Evolutionary conservation across 495 filamentous ascomycete genomes (phyloP).

Genomic region (Xylaria longipes): DNA sequence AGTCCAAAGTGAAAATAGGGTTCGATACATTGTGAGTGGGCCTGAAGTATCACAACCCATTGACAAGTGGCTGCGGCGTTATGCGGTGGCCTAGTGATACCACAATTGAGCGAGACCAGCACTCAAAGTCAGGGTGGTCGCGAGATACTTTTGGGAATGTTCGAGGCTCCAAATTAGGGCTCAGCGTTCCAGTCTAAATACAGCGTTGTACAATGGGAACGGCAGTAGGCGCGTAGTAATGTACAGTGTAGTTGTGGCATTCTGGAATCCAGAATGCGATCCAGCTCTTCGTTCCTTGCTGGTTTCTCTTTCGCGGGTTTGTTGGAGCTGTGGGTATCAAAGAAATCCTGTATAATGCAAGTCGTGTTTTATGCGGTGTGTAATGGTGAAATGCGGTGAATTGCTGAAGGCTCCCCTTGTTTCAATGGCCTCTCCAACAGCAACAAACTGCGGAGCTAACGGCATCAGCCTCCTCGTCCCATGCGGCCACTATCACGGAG

Average conservation of each 20-base stretch:
- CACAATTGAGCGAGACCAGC: not conserved
- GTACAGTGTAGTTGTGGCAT: slow-evolving; percentile 1
- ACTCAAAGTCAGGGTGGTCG: not conserved
- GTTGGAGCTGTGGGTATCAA: not conserved
- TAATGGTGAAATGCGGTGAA: slow-evolving; percentile 1
- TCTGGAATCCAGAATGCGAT: not conserved
- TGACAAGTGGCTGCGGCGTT: not conserved
- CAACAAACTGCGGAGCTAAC: not conserved
- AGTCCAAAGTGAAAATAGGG: not conserved
- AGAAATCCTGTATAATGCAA: not conserved
- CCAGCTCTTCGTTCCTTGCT: not conserved
- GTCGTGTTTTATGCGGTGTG: not conserved
- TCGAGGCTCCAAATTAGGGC: not conserved
- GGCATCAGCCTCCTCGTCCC: not conserved
- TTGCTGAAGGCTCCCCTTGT: not conserved
- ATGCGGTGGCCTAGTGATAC: not conserved
- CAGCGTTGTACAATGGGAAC: slow-evolving; percentile 8
- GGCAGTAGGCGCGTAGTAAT: not conserved
- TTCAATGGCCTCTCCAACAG: not conserved
- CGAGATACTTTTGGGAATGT: not conserved
- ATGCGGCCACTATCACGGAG: slow-evolving; percentile 30
- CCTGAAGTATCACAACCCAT: not conserved
- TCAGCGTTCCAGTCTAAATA: not conserved
- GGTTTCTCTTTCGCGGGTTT: not conserved
- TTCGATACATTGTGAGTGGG: slow-evolving; percentile 1